Conservation (phyloP, 2,329 filamentous ascomycete genomes). For the Xylariaceae sp. region DNA sequence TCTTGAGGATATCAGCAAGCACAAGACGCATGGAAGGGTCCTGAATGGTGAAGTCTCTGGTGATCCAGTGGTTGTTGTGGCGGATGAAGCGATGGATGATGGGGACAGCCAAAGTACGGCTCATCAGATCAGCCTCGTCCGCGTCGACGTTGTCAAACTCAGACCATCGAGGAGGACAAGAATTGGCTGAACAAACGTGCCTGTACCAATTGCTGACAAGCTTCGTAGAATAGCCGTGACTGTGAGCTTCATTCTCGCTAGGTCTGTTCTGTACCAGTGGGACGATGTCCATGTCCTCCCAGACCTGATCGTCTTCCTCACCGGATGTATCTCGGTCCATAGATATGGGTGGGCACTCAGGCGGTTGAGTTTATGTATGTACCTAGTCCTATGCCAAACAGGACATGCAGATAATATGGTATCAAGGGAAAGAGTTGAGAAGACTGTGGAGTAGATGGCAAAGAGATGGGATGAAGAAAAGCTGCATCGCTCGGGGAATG, state of each 20-base stretch:
- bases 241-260: neutral
- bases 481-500: no score
- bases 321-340: neutral
- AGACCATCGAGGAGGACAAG: conserved; percentile 26
- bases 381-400: no score
- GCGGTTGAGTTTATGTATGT: no score
- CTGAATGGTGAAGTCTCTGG: conserved; percentile 28
- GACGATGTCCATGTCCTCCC: neutral
- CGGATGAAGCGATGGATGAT: conserved; percentile 30
- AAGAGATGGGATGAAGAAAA: no score
- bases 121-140: conserved; percentile 20
- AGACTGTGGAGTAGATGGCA: no score
- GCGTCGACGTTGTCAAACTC: conserved; percentile 24
- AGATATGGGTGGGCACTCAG: no score
- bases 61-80: conserved; percentile 27
- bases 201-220: conserved; percentile 15
- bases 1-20: conserved; percentile 23
- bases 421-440: no score
- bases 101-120: conserved; percentile 18
- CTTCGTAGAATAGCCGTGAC: conserved; percentile 2
- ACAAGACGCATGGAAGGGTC: conserved; percentile 25
- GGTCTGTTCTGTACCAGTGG: neutral
- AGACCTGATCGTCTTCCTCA: neutral
- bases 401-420: no score
- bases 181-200: conserved; percentile 19